Percentiles rank a stretch among this genome's conserved stretches.
These are phyloP conservation scores for Scheffersomyces stipitis DNA, from an alignment of 805 yeast species.

Conservation along the genomic window DNA sequence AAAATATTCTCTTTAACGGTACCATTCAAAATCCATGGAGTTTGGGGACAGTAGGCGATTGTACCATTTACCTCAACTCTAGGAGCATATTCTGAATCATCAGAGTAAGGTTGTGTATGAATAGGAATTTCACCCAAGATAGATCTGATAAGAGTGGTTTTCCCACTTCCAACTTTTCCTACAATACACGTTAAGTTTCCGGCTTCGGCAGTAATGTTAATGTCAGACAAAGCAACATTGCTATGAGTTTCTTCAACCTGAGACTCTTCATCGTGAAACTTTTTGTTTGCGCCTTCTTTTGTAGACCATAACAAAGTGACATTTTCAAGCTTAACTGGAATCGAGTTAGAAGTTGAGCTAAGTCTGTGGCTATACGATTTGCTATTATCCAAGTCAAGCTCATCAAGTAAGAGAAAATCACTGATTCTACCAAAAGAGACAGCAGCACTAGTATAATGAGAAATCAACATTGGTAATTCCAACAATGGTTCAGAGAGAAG, in stretches of 20 bases:
- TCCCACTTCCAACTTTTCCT: slow-evolving; percentile 43
- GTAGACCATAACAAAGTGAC: slow-evolving; percentile 36
- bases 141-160: slow-evolving; percentile 35
- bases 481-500: slow-evolving; percentile 36
- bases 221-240: slow-evolving; percentile 29
- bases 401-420: slow-evolving; percentile 33
- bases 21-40: slow-evolving; percentile 42
- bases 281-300: slow-evolving; percentile 7
- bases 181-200: slow-evolving; percentile 42
- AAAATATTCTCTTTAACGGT: slow-evolving; percentile 40
- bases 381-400: slow-evolving; percentile 25
- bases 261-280: slow-evolving; percentile 16
- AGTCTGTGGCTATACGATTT: slow-evolving; percentile 15
- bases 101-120: slow-evolving; percentile 4
- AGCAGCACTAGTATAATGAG: slow-evolving; percentile 27
- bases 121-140: slow-evolving; percentile 33
- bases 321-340: slow-evolving; percentile 23
- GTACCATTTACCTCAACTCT: slow-evolving; percentile 27
- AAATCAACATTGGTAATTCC: slow-evolving; percentile 30
- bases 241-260: slow-evolving; percentile 14
- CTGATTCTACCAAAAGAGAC: slow-evolving; percentile 35
- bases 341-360: slow-evolving; percentile 16
- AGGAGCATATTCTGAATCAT: slow-evolving; percentile 4
- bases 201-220: slow-evolving; percentile 31
- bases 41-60: slow-evolving; percentile 41